These are phyloP conservation scores for Ascochyta fabae DNA, from an alignment of 2,329 filamentous ascomycete genomes.

Conservation along the genomic window DNA sequence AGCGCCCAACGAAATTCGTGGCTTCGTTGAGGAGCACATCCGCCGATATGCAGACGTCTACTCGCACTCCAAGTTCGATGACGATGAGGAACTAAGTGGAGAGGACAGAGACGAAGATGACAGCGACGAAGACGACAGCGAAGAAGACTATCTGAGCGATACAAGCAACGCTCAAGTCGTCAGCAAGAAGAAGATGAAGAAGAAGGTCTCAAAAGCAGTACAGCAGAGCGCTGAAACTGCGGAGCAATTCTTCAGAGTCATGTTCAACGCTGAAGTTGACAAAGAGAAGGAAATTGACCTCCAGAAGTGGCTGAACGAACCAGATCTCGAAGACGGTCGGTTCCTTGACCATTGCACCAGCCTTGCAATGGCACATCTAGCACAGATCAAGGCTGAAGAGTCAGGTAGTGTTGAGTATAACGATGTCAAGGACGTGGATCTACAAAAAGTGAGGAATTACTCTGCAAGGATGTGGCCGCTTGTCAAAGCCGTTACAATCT, in stretches of 20 bases:
- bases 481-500: constrained; percentile 16
- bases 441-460: not conserved
- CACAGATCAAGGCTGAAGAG: not conserved
- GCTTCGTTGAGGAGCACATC: constrained; percentile 18
- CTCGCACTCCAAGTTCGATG: not conserved
- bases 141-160: not conserved
- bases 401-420: not conserved
- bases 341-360: constrained; percentile 4
- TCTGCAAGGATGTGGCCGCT: constrained; percentile 17
- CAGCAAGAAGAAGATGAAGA: not conserved
- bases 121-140: not conserved
- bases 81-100: not conserved
- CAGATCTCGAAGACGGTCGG: constrained; percentile 5
- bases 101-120: not conserved
- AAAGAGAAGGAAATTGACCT: not conserved
- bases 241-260: constrained; percentile 19
- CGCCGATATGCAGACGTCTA: not conserved
- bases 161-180: not conserved
- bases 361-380: not conserved
- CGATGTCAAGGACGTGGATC: constrained; percentile 5
- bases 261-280: constrained; percentile 4
- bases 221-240: constrained; percentile 9
- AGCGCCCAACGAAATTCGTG: not conserved
- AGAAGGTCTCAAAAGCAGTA: not conserved
- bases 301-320: constrained; percentile 1